These are phyloP conservation scores for Pisolithus albus DNA, from an alignment of 768 basidiomycete species.

Conservation along the genomic window DNA sequence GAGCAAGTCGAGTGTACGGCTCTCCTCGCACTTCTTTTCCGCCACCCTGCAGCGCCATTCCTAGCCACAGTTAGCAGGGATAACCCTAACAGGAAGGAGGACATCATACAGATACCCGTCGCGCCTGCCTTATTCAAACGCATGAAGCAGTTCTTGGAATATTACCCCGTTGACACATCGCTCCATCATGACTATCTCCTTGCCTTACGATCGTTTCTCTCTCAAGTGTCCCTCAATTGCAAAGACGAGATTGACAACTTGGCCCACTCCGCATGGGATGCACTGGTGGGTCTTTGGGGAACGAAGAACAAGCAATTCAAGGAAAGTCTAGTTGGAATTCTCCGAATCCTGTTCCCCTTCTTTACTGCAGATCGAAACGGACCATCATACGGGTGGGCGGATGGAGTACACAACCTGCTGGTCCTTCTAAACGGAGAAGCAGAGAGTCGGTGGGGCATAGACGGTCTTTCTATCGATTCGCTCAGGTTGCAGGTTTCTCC, in stretches of 20 bases:
- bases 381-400: constrained; percentile 34
- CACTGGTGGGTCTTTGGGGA: constrained; percentile 65
- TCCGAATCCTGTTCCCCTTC: constrained; percentile 70
- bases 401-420: constrained; percentile 49
- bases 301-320: constrained; percentile 73
- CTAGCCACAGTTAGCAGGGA: constrained; percentile 32
- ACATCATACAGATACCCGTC: constrained; percentile 10
- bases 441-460: constrained; percentile 57
- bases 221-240: constrained; percentile 73
- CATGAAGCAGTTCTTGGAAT: constrained; percentile 54
- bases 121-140: constrained; percentile 49
- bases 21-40: constrained; percentile 53
- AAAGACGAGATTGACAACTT: constrained; percentile 52
- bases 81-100: constrained; percentile 16
- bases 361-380: constrained; percentile 36
- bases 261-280: constrained; percentile 56
- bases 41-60: constrained; percentile 53
- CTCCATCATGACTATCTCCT: constrained; percentile 70
- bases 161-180: constrained; percentile 68
- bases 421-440: constrained; percentile 54
- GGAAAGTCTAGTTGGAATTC: constrained; percentile 69
- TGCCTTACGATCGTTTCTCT: constrained; percentile 61
- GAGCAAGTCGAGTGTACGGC: constrained; percentile 71
- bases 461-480: constrained; percentile 56
- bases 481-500: constrained; percentile 46